Evolutionary conservation across 1,139 yeast genomes (phyloP), one percentile per base, ranked within the genome.

Genomic region (Nakaseomyces kungkrabaensis): DNA sequence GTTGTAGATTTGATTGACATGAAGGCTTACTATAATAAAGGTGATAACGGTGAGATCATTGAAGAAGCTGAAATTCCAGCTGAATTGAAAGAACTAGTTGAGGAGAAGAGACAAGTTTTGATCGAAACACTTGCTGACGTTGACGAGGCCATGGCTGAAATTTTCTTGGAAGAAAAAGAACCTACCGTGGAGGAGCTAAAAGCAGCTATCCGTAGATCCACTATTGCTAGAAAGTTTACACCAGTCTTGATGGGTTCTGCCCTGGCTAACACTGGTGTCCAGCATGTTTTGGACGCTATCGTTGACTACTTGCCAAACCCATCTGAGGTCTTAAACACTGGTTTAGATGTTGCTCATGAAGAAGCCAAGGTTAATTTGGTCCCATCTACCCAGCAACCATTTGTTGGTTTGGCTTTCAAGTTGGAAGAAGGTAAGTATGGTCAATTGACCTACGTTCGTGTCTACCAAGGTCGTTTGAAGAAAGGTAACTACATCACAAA

Each of bases 161-260:
- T 92, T 56, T 90, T 78, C 68, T 74, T 92, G 64, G 96, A 89
- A 57, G 98, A 95, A 66, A 78, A 80, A 63, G 94, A 82, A 59
- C 98, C 98, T 52, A 76, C 87, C 25, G 75, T 77, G 38, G 84
- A 82, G 51, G 96, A 92, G 70, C 84, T 92, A 57, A 81, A 85
- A 65, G 80, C 68, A 50, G 97, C 96, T 40, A 92, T 92, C 59
- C 84, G 98, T 70, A 81, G 97, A 64, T 80, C 97, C 49, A 92
- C 98, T n/a, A 90, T 92, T 70, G 95, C 90, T 38, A 82, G 97
- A 72, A 86, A 80, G 68, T 92, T 92, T 73, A 88, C 97, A 25
- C 98, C 98, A n/a, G 97, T 92, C 13, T 75, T 92, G 59, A 92
- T 92, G 97, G 98, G 98, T 36, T 88, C 97, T 48, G 98, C 98